A percentile compares a stretch with the other conserved stretches of the same genome.
Conservation (phyloP, 2,329 filamentous ascomycete species). For the Penicillium sp. region DNA sequence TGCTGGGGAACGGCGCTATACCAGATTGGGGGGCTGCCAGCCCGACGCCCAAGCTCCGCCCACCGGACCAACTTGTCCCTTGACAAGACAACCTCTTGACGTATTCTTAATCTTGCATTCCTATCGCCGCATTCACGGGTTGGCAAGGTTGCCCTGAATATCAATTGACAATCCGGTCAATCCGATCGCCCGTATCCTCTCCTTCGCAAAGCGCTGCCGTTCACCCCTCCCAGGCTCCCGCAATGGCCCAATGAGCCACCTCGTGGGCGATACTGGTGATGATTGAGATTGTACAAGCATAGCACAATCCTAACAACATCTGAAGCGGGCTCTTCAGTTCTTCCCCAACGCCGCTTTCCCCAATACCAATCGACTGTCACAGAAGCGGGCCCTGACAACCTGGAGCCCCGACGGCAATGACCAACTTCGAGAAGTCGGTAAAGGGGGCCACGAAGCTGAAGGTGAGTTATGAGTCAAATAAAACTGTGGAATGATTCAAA, state of each 20-base stretch:
- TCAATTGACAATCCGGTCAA: constrained; percentile 7
- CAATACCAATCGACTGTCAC: not conserved
- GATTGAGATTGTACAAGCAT: constrained; percentile 24
- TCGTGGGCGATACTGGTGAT: constrained; percentile 27
- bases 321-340: constrained; percentile 22
- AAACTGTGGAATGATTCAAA: not conserved
- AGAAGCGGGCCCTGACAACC: constrained; percentile 7
- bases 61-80: constrained; percentile 17
- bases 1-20: constrained; percentile 20
- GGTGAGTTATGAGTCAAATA: constrained; percentile 52
- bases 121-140: not conserved
- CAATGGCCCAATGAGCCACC: constrained; percentile 34
- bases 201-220: constrained; percentile 8
- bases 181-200: constrained; percentile 9
- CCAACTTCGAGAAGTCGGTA: constrained; percentile 92
- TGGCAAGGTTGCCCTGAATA: not conserved
- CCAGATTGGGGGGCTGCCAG: constrained; percentile 19
- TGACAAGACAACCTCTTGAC: constrained; percentile 7
- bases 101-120: constrained; percentile 19
- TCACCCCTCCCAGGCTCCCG: constrained; percentile 17
- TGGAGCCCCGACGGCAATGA: constrained; percentile 29
- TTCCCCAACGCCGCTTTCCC: not conserved
- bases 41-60: constrained; percentile 19
- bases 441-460: constrained; percentile 99
- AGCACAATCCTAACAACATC: constrained; percentile 16